Evolutionary conservation across 306 rosid species (phyloP).

Genomic region (Acmispon strigosus): DNA sequence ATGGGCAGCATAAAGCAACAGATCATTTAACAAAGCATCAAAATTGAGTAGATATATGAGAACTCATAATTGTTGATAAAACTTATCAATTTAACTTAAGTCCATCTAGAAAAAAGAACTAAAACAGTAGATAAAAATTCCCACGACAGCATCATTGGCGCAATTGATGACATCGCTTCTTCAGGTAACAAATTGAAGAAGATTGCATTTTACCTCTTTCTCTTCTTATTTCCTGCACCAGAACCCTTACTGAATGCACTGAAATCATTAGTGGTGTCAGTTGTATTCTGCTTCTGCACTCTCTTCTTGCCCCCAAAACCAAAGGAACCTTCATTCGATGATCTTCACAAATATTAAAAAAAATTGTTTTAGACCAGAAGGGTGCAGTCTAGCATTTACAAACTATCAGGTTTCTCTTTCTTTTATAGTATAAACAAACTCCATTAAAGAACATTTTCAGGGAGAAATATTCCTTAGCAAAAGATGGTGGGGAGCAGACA

Average conservation of each 20-base stretch:
- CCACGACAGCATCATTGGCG: not conserved
- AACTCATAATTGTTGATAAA: not conserved
- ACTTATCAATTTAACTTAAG: not conserved
- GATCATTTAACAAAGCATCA: not conserved
- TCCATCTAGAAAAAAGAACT: not conserved
- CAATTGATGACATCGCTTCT: not conserved
- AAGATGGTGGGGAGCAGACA: not conserved
- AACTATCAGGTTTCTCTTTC: not conserved
- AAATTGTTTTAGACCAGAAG: not conserved
- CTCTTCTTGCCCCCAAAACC: constrained; percentile 84
- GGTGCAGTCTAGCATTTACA: not conserved
- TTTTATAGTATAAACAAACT: not conserved
- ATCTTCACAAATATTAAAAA: constrained; percentile 23
- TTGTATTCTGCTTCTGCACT: constrained; percentile 57
- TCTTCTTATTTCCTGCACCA: constrained; percentile 37
- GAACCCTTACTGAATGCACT: constrained; percentile 37
- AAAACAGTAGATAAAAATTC: not conserved
- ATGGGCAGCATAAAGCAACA: not conserved
- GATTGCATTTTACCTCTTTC: constrained; percentile 42
- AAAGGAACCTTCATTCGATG: constrained; percentile 36
- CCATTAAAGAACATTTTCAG: not conserved
- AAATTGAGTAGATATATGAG: not conserved
- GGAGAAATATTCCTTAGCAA: not conserved
- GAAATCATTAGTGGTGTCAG: constrained; percentile 54
- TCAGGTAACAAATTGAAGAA: not conserved